Percentiles rank a stretch among this genome's conserved stretches.
Conservation (phyloP, 1,284 basidiomycete species). For the Coniophora puteana region DNA sequence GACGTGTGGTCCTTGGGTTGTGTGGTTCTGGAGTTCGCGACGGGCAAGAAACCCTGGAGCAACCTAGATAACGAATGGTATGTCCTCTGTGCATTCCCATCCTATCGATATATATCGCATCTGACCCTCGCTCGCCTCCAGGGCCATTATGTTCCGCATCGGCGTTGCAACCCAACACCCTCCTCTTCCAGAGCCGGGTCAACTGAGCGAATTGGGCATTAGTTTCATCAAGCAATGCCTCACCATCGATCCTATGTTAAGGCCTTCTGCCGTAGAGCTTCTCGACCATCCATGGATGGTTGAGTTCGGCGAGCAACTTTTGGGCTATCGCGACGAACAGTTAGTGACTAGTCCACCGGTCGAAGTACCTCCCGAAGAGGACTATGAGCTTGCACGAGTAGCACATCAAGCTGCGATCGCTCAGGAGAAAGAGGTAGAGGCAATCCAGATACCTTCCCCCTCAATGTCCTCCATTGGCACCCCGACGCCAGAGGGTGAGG, state of each 20-base stretch:
- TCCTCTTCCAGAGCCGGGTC: slow-evolving; percentile 87
- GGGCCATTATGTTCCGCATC: slow-evolving; percentile 99
- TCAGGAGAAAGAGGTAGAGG: slow-evolving; percentile 58
- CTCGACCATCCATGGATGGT: slow-evolving; percentile 92
- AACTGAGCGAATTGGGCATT: slow-evolving; percentile 89
- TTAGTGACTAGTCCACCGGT: slow-evolving; percentile 46
- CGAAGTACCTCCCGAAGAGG: slow-evolving; percentile 43
- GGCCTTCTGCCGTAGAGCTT: slow-evolving; percentile 86
- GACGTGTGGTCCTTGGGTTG: slow-evolving; percentile 98
- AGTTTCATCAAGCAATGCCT: slow-evolving; percentile 93
- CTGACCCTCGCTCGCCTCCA: slow-evolving; percentile 26
- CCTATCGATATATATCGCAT: slow-evolving; percentile 4
- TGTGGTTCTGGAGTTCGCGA: slow-evolving; percentile 94
- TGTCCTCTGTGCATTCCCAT: slow-evolving; percentile 21
- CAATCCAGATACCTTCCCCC: slow-evolving; percentile 41
- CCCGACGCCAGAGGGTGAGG: slow-evolving; percentile 27
- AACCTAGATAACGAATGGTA: slow-evolving; percentile 99
- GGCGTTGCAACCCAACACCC: slow-evolving; percentile 97
- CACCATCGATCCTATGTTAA: slow-evolving; percentile 80
- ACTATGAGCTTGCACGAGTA: slow-evolving; percentile 48
- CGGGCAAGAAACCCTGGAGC: slow-evolving; percentile 96
- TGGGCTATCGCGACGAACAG: slow-evolving; percentile 65
- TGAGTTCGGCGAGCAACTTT: slow-evolving; percentile 67
- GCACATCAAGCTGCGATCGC: slow-evolving; percentile 53
- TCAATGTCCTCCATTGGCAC: slow-evolving; percentile 29